A percentile compares a stretch with the other conserved stretches of the same genome.
These are phyloP conservation scores for Ballota nigra DNA, from an alignment of 257 asterid species.

Conservation along the genomic window DNA sequence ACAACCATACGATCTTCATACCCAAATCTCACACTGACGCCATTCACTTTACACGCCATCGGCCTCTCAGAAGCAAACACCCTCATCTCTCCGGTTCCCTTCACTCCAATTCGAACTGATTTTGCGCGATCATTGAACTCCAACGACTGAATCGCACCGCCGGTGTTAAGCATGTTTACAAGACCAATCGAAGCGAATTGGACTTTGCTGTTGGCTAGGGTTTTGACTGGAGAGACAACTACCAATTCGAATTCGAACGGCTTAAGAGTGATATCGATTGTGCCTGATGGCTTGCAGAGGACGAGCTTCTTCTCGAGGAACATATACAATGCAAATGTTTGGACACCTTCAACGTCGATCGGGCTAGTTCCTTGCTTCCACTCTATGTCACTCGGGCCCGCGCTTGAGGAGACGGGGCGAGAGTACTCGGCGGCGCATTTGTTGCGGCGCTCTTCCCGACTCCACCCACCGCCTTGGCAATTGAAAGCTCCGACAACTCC, in stretches of 20 bases:
- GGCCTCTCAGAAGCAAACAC: slow-evolving; percentile 63
- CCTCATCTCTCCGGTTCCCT: slow-evolving; percentile 77
- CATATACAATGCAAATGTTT: slow-evolving; percentile 47
- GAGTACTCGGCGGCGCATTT: slow-evolving; percentile 69
- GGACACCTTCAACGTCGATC: slow-evolving; percentile 41
- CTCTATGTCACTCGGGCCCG: slow-evolving; percentile 64
- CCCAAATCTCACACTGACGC: slow-evolving; percentile 35
- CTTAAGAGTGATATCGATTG: slow-evolving; percentile 44
- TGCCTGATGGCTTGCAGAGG: slow-evolving; percentile 40
- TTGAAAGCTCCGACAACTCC: slow-evolving; percentile 90
- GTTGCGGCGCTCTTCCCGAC: slow-evolving; percentile 70
- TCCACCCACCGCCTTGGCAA: slow-evolving; percentile 99
- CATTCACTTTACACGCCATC: slow-evolving; percentile 42
- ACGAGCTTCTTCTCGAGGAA: slow-evolving; percentile 47
- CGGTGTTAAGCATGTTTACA: slow-evolving; percentile 68
- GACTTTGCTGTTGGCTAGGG: slow-evolving; percentile 21
- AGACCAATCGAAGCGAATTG: slow-evolving; percentile 69
- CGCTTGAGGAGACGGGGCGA: slow-evolving; percentile 42
- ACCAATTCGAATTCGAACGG: slow-evolving; percentile 69
- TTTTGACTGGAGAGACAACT: slow-evolving; percentile 47
- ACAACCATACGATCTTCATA: slow-evolving; percentile 51
- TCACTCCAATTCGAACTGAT: slow-evolving; percentile 49
- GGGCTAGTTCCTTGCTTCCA: slow-evolving; percentile 58
- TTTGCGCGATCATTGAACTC: slow-evolving; percentile 23
- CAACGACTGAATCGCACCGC: slow-evolving; percentile 59